Evolutionary conservation across 805 yeast genomes (phyloP).

Genomic region (Kodamaea lidongshanica): DNA sequence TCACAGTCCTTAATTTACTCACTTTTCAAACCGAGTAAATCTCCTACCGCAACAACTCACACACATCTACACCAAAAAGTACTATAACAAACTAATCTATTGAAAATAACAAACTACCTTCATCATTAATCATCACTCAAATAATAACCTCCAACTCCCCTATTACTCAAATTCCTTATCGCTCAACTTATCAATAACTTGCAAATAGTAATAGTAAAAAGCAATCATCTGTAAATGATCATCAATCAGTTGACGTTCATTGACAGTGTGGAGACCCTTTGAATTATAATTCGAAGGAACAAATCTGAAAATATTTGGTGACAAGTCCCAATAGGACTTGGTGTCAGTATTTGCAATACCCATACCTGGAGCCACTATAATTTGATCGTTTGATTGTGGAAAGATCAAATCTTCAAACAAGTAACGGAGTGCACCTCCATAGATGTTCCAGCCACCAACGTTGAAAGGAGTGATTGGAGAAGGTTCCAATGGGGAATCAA

Average conservation of each 20-base stretch:
- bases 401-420: constrained; percentile 31
- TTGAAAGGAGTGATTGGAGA: constrained; percentile 34
- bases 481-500: constrained; percentile 26
- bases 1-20: too few species aligned
- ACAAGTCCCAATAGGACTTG: constrained; percentile 35
- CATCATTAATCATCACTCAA: not conserved
- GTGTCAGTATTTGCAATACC: constrained; percentile 39
- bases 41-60: too few species aligned
- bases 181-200: constrained; percentile 17
- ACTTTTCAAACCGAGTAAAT: too few species aligned
- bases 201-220: constrained; percentile 35
- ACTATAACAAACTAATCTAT: too few species aligned
- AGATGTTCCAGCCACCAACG: constrained; percentile 28
- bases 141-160: too few species aligned
- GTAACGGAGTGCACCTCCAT: constrained; percentile 33
- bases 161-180: constrained; percentile 10
- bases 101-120: too few species aligned
- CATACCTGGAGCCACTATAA: constrained; percentile 29
- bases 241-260: constrained; percentile 27
- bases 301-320: constrained; percentile 33
- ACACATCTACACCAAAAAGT: too few species aligned
- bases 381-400: constrained; percentile 19
- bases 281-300: constrained; percentile 18
- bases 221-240: constrained; percentile 31
- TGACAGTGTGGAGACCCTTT: constrained; percentile 28